Evolutionary conservation across 495 filamentous ascomycete species (phyloP).

Genomic region (Patellaria atrata): DNA sequence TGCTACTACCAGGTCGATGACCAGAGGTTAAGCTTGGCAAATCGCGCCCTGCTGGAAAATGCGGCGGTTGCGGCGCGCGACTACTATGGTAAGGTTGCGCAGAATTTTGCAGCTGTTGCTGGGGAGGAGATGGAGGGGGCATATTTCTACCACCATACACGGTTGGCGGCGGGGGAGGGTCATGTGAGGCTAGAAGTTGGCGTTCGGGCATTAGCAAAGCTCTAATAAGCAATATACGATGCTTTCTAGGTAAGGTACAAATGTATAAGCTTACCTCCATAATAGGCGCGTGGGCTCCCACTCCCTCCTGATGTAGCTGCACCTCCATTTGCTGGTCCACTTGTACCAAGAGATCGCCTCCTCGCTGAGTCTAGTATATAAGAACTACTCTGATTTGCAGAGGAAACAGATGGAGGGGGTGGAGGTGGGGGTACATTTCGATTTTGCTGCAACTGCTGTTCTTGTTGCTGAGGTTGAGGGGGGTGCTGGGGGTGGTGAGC

Average conservation of each 20-base stretch:
- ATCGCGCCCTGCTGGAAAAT: constrained; percentile 38
- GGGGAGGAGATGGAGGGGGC: constrained; percentile 46
- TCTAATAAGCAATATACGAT: constrained; percentile 1
- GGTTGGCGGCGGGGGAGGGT: constrained; percentile 31
- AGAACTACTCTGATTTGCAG: constrained; percentile 15
- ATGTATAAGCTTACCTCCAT: constrained; percentile 18
- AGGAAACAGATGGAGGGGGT: constrained; percentile 18
- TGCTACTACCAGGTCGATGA: constrained; percentile 56
- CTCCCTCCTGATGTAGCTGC: too few relatives aligned
- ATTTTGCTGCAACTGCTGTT: too few relatives aligned
- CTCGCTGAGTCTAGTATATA: constrained; percentile 22
- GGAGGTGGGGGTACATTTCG: too few relatives aligned
- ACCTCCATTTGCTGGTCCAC: too few relatives aligned
- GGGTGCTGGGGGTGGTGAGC: constrained; percentile 15
- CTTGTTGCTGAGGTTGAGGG: constrained; percentile 15
- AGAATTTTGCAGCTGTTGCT: constrained; percentile 35
- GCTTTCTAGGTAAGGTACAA: too few relatives aligned
- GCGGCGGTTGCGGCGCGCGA: constrained; percentile 26
- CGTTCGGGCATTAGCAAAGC: too few relatives aligned
- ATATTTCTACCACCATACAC: constrained; percentile 40
- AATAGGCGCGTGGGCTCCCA: constrained; percentile 21
- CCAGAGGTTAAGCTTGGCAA: constrained; percentile 32
- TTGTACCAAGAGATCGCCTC: constrained; percentile 23
- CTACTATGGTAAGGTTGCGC: constrained; percentile 10
- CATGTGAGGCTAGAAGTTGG: constrained; percentile 18